phyloP scores from a whole-genome alignment of 768 basidiomycete species.

The Termitomyces sp. region DNA sequence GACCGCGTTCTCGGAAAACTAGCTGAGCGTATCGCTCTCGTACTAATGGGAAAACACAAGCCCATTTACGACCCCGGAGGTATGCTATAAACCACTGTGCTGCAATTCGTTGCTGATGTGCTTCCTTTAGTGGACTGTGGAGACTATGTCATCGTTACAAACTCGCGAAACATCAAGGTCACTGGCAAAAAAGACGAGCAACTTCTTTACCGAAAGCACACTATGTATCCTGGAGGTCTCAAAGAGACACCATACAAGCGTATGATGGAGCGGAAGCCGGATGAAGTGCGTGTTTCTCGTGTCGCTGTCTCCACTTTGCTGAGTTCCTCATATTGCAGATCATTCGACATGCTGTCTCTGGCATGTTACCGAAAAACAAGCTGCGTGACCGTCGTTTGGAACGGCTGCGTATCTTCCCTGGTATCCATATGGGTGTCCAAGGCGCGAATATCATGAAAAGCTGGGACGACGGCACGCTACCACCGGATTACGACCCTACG shows the following conservation, averaged over 20 bases:
- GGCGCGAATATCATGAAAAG: constrained; percentile 73
- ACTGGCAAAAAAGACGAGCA: constrained; percentile 89
- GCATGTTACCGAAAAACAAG: constrained; percentile 99
- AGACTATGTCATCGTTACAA: constrained; percentile 96
- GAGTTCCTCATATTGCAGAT: constrained; percentile 47
- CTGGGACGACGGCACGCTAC: constrained; percentile 78
- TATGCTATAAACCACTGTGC: constrained; percentile 28
- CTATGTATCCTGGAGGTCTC: constrained; percentile 90
- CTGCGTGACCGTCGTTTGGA: constrained; percentile 85
- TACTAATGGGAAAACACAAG: constrained; percentile 99
- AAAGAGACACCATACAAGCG: constrained; percentile 84
- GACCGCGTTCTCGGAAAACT: constrained; percentile 93
- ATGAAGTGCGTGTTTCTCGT: constrained; percentile 60
- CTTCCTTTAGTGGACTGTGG: constrained; percentile 79
- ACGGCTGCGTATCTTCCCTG: constrained; percentile 84
- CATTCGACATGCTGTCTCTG: constrained; percentile 91
- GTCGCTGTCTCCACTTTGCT: not conserved
- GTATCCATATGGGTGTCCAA: constrained; percentile 70
- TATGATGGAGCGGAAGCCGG: constrained; percentile 83
- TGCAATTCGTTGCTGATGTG: not conserved
- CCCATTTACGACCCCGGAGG: constrained; percentile 92
- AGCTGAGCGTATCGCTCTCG: constrained; percentile 89
- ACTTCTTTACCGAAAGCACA: constrained; percentile 82
- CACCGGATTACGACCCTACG: constrained; percentile 40
- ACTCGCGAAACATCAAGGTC: constrained; percentile 76